Base-by-base conservation (phyloP, 2,329 filamentous ascomycete genomes). In the Dryadomyces quercus-mongolicae region DNA sequence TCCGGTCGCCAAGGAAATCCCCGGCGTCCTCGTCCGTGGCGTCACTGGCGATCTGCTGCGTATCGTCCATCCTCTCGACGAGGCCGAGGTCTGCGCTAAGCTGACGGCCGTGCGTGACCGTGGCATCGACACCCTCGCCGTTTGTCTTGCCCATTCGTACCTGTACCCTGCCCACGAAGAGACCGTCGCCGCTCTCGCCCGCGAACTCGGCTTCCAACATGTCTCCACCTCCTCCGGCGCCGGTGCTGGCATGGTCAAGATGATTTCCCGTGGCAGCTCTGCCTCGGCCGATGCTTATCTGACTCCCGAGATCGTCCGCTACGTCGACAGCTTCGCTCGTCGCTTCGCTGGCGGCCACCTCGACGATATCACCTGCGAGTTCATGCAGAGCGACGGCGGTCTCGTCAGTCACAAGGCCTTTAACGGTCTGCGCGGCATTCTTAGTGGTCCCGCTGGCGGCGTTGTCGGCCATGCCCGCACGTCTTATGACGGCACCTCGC, bases 391-490 rank as follows among this genome's bases (percentile, higher is more conserved):
- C 2, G 81, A 84, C 59, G 81, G 81, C 31, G 60, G 59, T 4
- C 56, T 61, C 22, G 16, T 54, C 52, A 21, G 55, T 55, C 22
- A 47, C 52, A 20, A 50, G 21, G 1, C 45, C 38, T 60, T 60
- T 48, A 56, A 51, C 20, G 60, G 60, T 4, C 50, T 60, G 2
- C 74, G 77, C 57, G 83, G 82, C 1, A 85, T 87, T 18, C 49
- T 55, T 20, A 49, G 44, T 21, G 49, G 42, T 20, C 48, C 54
- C 1, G 50, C 54, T 12, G 84, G 83, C 31, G 84, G 84, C 44
- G 84, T 87, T 0, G 83, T 87, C 5, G 84, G 84, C 9, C 86
- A 86, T 67, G 84, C 84, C n/a, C 71, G 85, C n/a, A 88, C 84
- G 1, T 85, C 40, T 18, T 55, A 51, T 12, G 34, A 42, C 31